These are phyloP conservation scores for Xanthoparmelia taractica DNA, from an alignment of 495 filamentous ascomycete species.

Conservation along the genomic window DNA sequence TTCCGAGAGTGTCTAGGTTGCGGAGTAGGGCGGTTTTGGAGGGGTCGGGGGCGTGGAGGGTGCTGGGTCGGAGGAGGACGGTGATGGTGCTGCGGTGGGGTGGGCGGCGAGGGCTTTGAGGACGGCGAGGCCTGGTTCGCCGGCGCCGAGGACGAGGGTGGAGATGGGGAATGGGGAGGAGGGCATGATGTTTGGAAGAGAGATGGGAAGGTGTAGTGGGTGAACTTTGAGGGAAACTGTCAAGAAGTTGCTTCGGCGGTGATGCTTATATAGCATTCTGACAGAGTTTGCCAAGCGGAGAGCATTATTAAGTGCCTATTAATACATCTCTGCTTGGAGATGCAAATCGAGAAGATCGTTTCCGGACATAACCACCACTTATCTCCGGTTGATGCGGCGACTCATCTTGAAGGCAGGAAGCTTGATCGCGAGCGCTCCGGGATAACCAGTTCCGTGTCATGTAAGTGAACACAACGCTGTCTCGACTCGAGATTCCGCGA, in stretches of 20 bases:
- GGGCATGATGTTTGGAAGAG: background rate
- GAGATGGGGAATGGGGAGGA: background rate
- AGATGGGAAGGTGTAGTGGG: background rate
- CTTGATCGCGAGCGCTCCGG: too few species aligned
- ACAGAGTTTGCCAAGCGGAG: background rate
- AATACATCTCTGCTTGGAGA: background rate
- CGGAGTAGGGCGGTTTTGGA: conserved; percentile 27
- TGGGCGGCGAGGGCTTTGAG: conserved; percentile 41
- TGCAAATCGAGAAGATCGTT: background rate
- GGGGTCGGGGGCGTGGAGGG: conserved; percentile 32
- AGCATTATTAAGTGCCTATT: background rate
- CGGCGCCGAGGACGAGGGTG: conserved; percentile 55
- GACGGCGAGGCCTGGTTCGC: conserved; percentile 52
- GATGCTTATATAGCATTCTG: background rate
- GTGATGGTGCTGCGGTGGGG: conserved; percentile 32
- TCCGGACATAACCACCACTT: background rate
- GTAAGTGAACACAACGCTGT: too few species aligned
- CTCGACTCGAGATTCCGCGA: too few species aligned
- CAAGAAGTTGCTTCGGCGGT: background rate
- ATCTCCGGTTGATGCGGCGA: background rate
- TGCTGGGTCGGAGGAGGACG: conserved; percentile 43
- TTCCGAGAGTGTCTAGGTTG: conserved; percentile 30
- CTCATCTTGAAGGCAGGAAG: background rate
- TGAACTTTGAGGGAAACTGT: background rate
- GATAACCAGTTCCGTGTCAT: too few species aligned